These are phyloP conservation scores for Melaleuca quinquenervia DNA, from an alignment of 345 rosid species.

Conservation along the genomic window DNA sequence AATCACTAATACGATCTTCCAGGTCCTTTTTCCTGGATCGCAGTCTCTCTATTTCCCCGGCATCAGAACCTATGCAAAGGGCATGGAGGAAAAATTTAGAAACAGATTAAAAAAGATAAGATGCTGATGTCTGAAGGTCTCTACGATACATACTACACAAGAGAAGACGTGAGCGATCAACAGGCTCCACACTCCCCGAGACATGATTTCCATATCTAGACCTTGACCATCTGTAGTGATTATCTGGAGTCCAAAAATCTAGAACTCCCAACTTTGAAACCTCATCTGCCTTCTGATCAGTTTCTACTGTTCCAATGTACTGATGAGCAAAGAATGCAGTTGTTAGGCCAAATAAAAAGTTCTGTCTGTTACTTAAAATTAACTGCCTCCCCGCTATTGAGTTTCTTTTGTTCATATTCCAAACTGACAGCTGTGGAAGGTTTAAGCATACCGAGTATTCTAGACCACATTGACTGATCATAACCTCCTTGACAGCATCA, in stretches of 20 bases:
- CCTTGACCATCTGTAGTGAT: conserved; percentile 76
- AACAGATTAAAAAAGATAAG: neutral
- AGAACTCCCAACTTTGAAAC: conserved; percentile 48
- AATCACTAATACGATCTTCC: conserved; percentile 30
- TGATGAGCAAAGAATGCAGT: conserved; percentile 6
- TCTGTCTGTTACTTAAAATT: neutral
- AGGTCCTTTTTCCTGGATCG: conserved; percentile 46
- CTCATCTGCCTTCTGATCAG: conserved; percentile 81
- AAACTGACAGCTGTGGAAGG: conserved; percentile 1
- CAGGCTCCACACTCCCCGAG: conserved; percentile 72
- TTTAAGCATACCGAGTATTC: conserved; percentile 54
- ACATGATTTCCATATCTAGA: conserved; percentile 82
- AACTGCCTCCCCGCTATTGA: neutral
- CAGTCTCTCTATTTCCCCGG: conserved; percentile 62
- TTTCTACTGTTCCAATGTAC: conserved; percentile 77
- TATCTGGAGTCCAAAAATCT: conserved; percentile 94
- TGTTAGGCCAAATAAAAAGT: neutral
- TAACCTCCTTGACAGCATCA: conserved; percentile 71
- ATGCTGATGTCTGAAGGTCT: neutral
- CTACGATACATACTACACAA: conserved; percentile 33
- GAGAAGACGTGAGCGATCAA: conserved; percentile 61
- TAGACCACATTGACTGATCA: conserved; percentile 63
- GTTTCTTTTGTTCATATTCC: neutral
- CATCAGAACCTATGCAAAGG: conserved; percentile 37
- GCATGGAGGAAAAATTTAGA: neutral